Conservation (phyloP, 2,329 filamentous ascomycete genomes). For the Teratosphaeria zuluensis region DNA sequence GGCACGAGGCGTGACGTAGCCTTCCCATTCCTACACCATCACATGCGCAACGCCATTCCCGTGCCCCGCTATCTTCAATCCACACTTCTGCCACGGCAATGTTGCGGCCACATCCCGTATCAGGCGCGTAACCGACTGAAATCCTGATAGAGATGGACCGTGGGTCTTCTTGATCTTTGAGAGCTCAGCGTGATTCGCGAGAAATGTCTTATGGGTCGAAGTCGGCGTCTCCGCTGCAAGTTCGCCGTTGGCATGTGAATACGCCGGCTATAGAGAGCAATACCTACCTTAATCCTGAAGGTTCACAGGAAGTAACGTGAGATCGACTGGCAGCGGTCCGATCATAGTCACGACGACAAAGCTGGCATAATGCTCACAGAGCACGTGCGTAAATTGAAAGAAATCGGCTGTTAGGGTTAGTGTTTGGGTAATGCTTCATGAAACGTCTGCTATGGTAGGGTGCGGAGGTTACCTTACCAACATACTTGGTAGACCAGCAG, state of each 20-base stretch:
- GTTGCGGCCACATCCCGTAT: not conserved
- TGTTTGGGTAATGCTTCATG: not conserved
- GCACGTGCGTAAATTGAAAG: not conserved
- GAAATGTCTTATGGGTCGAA: not conserved
- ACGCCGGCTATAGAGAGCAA: too few species aligned
- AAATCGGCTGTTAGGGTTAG: not conserved
- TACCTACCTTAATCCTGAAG: too few species aligned
- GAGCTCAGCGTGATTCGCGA: not conserved
- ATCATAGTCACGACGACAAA: not conserved
- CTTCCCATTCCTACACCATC: not conserved
- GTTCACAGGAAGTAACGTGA: too few species aligned
- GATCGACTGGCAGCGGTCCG: too few species aligned
- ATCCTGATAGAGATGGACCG: not conserved
- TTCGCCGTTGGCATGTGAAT: not conserved
- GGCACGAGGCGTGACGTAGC: not conserved
- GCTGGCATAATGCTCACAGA: not conserved
- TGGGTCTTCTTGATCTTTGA: too few species aligned
- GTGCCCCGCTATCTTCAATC: not conserved
- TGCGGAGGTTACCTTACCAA: too few species aligned
- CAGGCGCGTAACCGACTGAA: not conserved
- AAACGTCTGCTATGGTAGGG: too few species aligned
- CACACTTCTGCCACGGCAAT: not conserved
- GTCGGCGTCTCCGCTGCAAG: not conserved
- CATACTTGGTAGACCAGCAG: too few species aligned
- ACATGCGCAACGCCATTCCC: not conserved